Evolutionary conservation across 306 rosid species (phyloP), one percentile per base, ranked within the genome.

Genomic region (Fragaria ananassa): DNA sequence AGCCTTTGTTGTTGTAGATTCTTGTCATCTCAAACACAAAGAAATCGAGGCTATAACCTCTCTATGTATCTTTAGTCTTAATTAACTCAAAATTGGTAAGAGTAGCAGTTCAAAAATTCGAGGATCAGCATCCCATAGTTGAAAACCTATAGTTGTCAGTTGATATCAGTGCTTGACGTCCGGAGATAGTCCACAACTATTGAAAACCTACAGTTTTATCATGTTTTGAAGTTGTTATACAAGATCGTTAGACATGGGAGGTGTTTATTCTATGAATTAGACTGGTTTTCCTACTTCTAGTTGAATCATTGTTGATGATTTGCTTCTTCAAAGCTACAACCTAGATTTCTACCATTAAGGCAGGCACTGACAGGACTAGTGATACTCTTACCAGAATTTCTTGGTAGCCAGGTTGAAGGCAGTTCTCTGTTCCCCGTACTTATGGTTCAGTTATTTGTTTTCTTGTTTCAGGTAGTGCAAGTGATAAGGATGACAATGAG

Each of bases 401-500:
- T 71, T 27, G 13, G 9, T 1, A 11, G 41, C 23, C 72, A 23
- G 21, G 2, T 31, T 2, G 13, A 12, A 18, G 17, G 57, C 45
- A 37, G 21, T 39, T 46, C 50, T 46, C 12, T 46, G 50, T 46
- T 46, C 19, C 9, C 42, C 56, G 11, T 23, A 57, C 39, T 54
- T 67, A 74, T 67, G 71, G 15, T 77, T 68, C 23, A 72, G 57
- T 67, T 53, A 72, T 51, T 71, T 11, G 12, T 21, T 56, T 81
- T 75, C 4, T 15, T 76, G 79, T 84, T 82, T 81, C 86, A 94
- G 95, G 86, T 83, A 73, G 82, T 29, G 71, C 86, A 78, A 85
- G 69, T 65, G 92, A 74, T 45, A 83, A 62, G 69, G 75, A 81
- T 65, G 78, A 49, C 49, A 76, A 73, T 5, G 85, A 88, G 80